These are phyloP conservation scores for Edaphochlamys debaryana DNA, from an alignment of 139 green algal genomes.

Conservation along the genomic window DNA sequence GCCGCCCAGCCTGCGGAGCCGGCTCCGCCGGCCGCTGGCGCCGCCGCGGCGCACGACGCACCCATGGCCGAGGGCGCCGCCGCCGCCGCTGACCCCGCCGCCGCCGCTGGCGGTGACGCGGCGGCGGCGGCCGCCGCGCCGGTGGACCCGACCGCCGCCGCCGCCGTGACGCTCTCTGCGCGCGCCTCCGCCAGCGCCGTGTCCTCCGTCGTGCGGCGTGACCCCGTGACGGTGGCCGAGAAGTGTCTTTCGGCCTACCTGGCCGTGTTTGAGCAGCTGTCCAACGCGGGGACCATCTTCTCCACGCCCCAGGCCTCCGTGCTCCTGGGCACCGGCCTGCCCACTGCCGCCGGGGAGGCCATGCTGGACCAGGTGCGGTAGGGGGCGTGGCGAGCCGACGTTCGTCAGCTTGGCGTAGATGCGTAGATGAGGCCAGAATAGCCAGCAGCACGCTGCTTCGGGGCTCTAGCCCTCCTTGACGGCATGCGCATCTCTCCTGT, in stretches of 20 bases:
- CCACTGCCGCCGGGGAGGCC: slow-evolving; percentile 39
- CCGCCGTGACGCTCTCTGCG: too few species aligned
- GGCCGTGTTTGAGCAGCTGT: slow-evolving; percentile 73
- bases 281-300: slow-evolving; percentile 64
- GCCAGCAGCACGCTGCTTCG: neutral
- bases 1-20: too few species aligned
- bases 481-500: neutral
- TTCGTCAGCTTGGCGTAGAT: neutral
- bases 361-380: slow-evolving; percentile 29
- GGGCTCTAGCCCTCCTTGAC: too few species aligned
- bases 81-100: too few species aligned
- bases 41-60: neutral
- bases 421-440: neutral
- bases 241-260: slow-evolving; percentile 54
- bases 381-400: neutral
- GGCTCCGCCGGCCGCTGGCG: neutral
- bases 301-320: slow-evolving; percentile 52
- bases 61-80: too few species aligned
- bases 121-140: too few species aligned
- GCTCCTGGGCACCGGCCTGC: slow-evolving; percentile 68
- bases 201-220: slow-evolving; percentile 16
- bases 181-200: slow-evolving; percentile 11
- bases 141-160: neutral
- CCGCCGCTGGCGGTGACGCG: too few species aligned
- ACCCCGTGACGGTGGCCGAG: slow-evolving; percentile 53